These are phyloP conservation scores for Solanum hybrid DNA, from an alignment of 305 asterid genomes.

Conservation along the genomic window DNA sequence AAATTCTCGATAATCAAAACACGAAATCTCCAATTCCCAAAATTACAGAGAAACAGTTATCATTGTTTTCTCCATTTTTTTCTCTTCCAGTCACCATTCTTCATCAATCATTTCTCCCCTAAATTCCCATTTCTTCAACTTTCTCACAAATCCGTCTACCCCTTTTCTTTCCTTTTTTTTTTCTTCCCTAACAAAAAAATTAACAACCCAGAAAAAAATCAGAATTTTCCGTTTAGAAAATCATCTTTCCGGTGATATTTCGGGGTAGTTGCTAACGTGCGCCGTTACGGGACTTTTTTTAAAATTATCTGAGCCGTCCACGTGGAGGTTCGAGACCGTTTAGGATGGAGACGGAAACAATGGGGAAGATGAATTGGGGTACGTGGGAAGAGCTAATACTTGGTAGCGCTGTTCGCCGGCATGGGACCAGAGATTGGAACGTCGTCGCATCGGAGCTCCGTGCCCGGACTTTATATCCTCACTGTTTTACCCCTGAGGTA, in stretches of 20 bases:
- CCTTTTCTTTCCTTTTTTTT: slow-evolving; percentile 16
- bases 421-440: slow-evolving; percentile 77
- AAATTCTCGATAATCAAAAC: not conserved
- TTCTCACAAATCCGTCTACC: not conserved
- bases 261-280: slow-evolving; percentile 2
- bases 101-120: not conserved
- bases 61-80: not conserved
- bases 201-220: not conserved
- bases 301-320: not conserved
- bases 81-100: not conserved
- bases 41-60: not conserved
- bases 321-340: slow-evolving; percentile 8
- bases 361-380: slow-evolving; percentile 41
- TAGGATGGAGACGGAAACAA: slow-evolving; percentile 30
- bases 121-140: not conserved
- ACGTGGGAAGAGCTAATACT: slow-evolving; percentile 90
- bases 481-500: slow-evolving; percentile 62
- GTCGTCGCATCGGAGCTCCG: slow-evolving; percentile 79
- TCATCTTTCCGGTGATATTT: not conserved
- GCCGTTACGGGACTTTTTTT: not conserved
- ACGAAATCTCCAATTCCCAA: not conserved
- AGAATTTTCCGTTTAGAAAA: not conserved
- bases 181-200: not conserved
- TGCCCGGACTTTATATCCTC: slow-evolving; percentile 44
- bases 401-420: slow-evolving; percentile 81